Base-by-base conservation (phyloP, 176 grass and related monocot genomes). In the Eleusine indica region DNA sequence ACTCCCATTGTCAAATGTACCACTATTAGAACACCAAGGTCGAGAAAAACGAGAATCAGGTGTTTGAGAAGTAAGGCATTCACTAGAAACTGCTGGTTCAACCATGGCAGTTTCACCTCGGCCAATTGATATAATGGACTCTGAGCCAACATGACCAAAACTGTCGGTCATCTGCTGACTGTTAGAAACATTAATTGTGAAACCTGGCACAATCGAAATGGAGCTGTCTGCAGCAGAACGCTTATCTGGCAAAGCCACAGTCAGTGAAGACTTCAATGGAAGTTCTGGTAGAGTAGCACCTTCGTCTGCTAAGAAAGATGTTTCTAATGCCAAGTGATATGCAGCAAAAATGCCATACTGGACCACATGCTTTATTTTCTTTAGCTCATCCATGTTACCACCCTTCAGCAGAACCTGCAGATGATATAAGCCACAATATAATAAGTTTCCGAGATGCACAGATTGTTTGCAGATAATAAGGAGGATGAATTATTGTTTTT, bases 291-390 rank as follows among this genome's bases (percentile, higher is more conserved):
- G 68, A 75, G 81, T 90, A 28, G 96, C 93, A 74, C 91, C 87
- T 91, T 99, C 96, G 89, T 96, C 96, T 86, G 88, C 93, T 82
- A 99, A 91, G 85, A 99, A 99, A 89, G 91, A 99, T 87, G 91
- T 99, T 90, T 99, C 96, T 80, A 96, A 84, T 4, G 96, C 89
- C 81, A 95, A 76, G 76, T 98, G 96, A 88, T 99, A 96, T 75
- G 96, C 96, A 77, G 94, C 93, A 74, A 94, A 99, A 89, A 99
- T 93, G 75, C 93, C 96, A 79, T 94, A 93, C 75, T 93, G 91
- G 75, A 99, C 88, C 68, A 99, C 87, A 83, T 92, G 93, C 79
- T 99, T 96, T 74, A 99, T 92, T 93, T 90, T 99, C 87, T 96
- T 99, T 76, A 99, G 87, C 83, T 94, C 86, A 82, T 94, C 78